A percentile compares a stretch with the other conserved stretches of the same genome.
Evolutionary conservation across 768 basidiomycete species (phyloP).

Genomic region (Vararia minispora): DNA sequence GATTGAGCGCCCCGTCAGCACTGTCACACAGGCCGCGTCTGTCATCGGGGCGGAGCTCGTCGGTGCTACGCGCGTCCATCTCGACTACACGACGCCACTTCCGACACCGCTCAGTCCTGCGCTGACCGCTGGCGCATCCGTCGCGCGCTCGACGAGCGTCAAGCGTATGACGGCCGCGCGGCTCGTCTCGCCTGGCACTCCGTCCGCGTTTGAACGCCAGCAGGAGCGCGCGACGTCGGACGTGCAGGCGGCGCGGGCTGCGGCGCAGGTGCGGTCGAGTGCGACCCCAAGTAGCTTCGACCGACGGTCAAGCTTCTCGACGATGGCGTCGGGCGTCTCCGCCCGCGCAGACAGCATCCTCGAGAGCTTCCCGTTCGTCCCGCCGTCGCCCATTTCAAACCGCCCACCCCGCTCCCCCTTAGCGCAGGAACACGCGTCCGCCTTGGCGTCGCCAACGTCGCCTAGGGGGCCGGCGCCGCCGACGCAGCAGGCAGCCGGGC

Average conservation of each 20-base stretch:
- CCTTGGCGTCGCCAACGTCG: not conserved
- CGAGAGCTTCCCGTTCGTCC: constrained; percentile 82
- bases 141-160: constrained; percentile 26
- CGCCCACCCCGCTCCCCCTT: constrained; percentile 66
- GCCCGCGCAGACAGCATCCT: constrained; percentile 75
- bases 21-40: constrained; percentile 41
- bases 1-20: constrained; percentile 46
- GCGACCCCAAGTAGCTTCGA: constrained; percentile 32
- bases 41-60: constrained; percentile 39
- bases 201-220: constrained; percentile 44
- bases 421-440: constrained; percentile 32
- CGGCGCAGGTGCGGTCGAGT: constrained; percentile 27
- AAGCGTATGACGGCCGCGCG: constrained; percentile 54
- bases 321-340: constrained; percentile 56
- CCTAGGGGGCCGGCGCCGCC: constrained; percentile 1
- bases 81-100: constrained; percentile 32
- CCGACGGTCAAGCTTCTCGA: constrained; percentile 13
- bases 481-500: constrained; percentile 8
- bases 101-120: constrained; percentile 15
- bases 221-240: constrained; percentile 53
- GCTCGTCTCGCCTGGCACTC: constrained; percentile 35
- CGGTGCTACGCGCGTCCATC: constrained; percentile 58
- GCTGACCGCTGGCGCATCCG: constrained; percentile 8
- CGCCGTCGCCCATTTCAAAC: constrained; percentile 82
- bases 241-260: constrained; percentile 45